Base-by-base conservation (phyloP, 768 basidiomycete species). In the Imleria badia region DNA sequence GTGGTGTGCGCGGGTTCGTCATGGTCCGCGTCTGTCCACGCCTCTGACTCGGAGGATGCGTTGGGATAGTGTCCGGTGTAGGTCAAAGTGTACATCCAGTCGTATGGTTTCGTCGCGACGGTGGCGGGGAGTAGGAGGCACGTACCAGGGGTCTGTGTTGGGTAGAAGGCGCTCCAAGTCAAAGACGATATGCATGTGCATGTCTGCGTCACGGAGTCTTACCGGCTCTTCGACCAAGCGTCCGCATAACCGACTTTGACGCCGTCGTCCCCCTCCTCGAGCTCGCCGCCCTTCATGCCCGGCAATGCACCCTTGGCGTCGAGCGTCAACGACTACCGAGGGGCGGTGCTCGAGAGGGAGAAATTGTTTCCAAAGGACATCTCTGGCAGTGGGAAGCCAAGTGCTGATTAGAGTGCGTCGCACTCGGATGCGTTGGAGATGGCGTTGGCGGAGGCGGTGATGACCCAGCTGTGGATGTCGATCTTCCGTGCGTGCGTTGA, bases 11-110 rank as follows among this genome's bases (percentile, higher is more conserved):
- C 65, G 0, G 76, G 62, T 52, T 90, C 75, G 33, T 80, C 75
- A 1, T 80, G 72, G 59, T 90, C 82, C 5, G 84, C 83, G 26
- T 79, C 68, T 19, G 55, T 66, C 86, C 88, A 89, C 2, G 59
- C 52, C 33, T 65, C 59, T 3, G 60, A 55, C 34, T 51, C 60
- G 17, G 64, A 61, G 1, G 69, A 56, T 14, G 19, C 38, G 15
- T 47, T 42, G 3, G 31, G 22, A 12, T 57, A 60, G 60, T 87
- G 84, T 0, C 96, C 97, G 0, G 84, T 63, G 60, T 98, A 94
- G 4, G 80, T 84, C 2, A 93, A 91, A 3, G 95, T 97, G 69
- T 97, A 98, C 12, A 97, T 99, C 97, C 97, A 98, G 66, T 99
- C 97, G 70, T 91, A 98, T 0, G 87, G 89, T 62, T 95, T 97